Evolutionary conservation across 2,329 filamentous ascomycete genomes (phyloP), one percentile per base, ranked within the genome.

Genomic region (Dendryphion nanum): DNA sequence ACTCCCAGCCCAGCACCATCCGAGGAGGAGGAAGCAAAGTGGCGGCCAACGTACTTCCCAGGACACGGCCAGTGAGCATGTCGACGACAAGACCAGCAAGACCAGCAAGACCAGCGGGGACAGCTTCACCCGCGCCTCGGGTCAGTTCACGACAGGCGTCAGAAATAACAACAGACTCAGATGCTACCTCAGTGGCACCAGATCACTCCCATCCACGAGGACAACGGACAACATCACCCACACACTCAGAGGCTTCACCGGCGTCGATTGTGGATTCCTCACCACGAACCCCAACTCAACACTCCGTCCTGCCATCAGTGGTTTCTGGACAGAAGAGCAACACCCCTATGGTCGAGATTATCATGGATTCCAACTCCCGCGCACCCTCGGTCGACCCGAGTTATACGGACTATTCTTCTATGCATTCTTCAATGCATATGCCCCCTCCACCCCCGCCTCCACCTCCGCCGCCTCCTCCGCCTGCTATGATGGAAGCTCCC

Each of bases 381-480:
- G 34, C 52, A 6, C 52, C 59, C 16, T 66, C 64, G 4, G 51
- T 57, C 18, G 60, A 64, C 30, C 48, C 66, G 6, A 56, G 50
- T 7, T 64, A 74, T 48, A 68, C 35, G 69, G 79, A 46, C 75
- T n/a, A 53, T 60, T 0, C 74, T 78, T 0, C 73, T 78, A 1
- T n/a, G n/a, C n/a, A n/a, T n/a, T n/a, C n/a, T n/a, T n/a, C n/a
- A n/a, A n/a, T 26, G 3, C 23, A 26, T 10, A 26, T 26, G 23
- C 23, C 23, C 23, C 10, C 10, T 3, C 78, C 75, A 37, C 67
- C 78, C 24, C 72, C 75, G 36, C 67, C 78, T 24, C 72, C 72
- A 13, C 81, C 88, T 1, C 88, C 87, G 0, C 89, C 89, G 0
- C 89, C 88, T 1, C 82, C 85, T 1, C 78, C 89, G 6, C 78